Evolutionary conservation across 768 basidiomycete genomes (phyloP).

Genomic region (Auricularia cornea): DNA sequence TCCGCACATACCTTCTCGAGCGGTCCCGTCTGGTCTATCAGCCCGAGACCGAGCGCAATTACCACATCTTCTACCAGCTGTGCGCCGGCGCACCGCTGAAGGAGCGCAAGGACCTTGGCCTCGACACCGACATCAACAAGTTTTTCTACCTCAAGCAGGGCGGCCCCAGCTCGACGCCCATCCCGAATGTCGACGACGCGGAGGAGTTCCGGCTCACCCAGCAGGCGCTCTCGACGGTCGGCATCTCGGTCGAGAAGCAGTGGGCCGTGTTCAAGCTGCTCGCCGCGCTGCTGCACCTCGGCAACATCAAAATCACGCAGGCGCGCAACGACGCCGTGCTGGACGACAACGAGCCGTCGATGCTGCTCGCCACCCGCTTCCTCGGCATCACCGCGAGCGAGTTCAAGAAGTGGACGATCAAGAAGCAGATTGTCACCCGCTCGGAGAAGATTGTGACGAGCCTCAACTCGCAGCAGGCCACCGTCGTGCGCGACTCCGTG

Average conservation of each 20-base stretch:
- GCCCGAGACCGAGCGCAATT: conserved; percentile 93
- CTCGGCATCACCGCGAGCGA: conserved; percentile 83
- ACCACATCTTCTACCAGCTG: conserved; percentile 99
- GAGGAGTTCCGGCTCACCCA: conserved; percentile 94
- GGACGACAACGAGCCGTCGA: conserved; percentile 72
- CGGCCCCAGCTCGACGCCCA: conserved; percentile 77
- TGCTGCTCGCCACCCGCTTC: conserved; percentile 78
- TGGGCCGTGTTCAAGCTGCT: conserved; percentile 96
- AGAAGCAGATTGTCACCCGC: conserved; percentile 93
- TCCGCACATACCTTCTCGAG: conserved; percentile 95
- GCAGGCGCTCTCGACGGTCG: conserved; percentile 91
- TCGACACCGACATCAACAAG: conserved; percentile 76
- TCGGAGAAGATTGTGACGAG: conserved; percentile 91
- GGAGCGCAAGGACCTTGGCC: conserved; percentile 89
- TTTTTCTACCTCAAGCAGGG: conserved; percentile 94
- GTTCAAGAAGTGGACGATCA: conserved; percentile 98
- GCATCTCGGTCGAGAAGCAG: conserved; percentile 94
- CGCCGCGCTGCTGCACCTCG: conserved; percentile 91
- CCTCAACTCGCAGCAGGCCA: conserved; percentile 81
- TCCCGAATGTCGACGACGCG: conserved; percentile 88
- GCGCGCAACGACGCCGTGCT: conserved; percentile 74
- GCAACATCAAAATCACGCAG: conserved; percentile 87
- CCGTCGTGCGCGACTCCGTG: conserved; percentile 90
- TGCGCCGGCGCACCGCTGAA: conserved; percentile 92
- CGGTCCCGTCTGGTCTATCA: conserved; percentile 97